A percentile compares a stretch with the other conserved stretches of the same genome.
Evolutionary conservation across 208 protist genomes (phyloP).

Genomic region (Naegleria fowleri): DNA sequence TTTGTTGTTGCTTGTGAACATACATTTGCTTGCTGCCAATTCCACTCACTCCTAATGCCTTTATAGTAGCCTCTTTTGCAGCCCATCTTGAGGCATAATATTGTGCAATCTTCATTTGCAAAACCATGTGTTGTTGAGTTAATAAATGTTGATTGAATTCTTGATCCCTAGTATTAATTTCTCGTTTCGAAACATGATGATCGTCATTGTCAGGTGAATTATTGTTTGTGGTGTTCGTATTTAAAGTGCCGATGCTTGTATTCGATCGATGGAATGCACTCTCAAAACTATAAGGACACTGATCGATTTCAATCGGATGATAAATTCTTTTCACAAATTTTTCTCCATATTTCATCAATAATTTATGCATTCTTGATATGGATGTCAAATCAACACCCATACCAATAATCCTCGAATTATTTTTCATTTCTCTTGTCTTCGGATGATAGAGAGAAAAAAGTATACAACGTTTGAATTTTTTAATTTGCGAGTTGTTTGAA

Average conservation of each 20-base stretch:
- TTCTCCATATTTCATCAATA: not conserved
- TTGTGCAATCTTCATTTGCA: not conserved
- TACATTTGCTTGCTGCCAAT: constrained; percentile 21
- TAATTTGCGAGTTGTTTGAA: too few relatives aligned
- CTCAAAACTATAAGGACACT: not conserved
- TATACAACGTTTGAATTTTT: too few relatives aligned
- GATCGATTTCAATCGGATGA: not conserved
- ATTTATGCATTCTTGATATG: not conserved
- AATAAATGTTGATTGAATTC: too few relatives aligned
- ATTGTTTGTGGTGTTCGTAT: too few relatives aligned
- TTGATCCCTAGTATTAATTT: too few relatives aligned
- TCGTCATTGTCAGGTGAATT: too few relatives aligned
- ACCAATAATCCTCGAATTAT: not conserved
- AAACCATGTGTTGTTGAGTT: too few relatives aligned
- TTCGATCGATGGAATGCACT: not conserved
- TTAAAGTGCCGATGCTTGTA: too few relatives aligned
- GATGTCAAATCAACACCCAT: not conserved
- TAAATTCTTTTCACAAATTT: not conserved
- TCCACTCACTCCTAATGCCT: not conserved
- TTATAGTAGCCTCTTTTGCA: constrained; percentile 13
- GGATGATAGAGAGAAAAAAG: too few relatives aligned
- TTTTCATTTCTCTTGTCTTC: too few relatives aligned
- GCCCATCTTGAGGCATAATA: constrained; percentile 22
- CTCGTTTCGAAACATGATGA: too few relatives aligned
- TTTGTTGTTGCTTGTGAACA: not conserved